Evolutionary conservation across 139 green algal genomes (phyloP).

Genomic region (Coccomyxa sp.): DNA sequence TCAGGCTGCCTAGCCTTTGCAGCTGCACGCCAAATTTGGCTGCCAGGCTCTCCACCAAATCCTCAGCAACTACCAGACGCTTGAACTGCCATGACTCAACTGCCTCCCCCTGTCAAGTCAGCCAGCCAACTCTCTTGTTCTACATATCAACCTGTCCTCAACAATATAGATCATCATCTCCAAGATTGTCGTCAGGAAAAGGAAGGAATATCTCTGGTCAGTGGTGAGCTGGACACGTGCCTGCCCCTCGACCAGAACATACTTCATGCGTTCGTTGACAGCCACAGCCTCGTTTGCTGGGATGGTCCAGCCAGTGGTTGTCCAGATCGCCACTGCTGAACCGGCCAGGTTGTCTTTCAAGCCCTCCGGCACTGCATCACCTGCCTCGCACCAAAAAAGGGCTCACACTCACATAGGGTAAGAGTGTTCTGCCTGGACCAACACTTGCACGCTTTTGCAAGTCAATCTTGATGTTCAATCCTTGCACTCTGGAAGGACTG

Average conservation of each 20-base stretch:
- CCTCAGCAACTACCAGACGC: constrained; percentile 74
- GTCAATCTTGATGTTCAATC: too few relatives aligned
- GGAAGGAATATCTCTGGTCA: too few relatives aligned
- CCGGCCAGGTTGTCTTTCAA: constrained; percentile 19
- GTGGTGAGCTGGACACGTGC: neutral
- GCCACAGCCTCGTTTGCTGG: constrained; percentile 96
- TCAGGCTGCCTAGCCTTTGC: constrained; percentile 46
- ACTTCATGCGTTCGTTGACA: constrained; percentile 89
- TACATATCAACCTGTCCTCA: neutral
- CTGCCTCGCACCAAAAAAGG: constrained; percentile 3
- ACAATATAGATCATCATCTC: neutral
- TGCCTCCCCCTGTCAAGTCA: constrained; percentile 27
- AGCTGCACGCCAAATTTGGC: constrained; percentile 65
- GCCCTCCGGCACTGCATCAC: constrained; percentile 11
- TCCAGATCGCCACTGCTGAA: constrained; percentile 89
- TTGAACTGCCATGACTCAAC: constrained; percentile 21
- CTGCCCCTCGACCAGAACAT: constrained; percentile 71
- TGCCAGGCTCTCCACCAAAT: constrained; percentile 62
- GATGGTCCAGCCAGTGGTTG: constrained; percentile 98
- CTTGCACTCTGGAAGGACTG: neutral
- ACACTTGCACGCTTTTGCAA: too few relatives aligned
- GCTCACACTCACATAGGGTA: too few relatives aligned
- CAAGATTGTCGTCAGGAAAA: too few relatives aligned
- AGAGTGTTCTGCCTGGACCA: too few relatives aligned
- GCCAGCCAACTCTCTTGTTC: neutral